Evolutionary conservation across 2,329 filamentous ascomycete genomes (phyloP).

Genomic region (Neopestalotiopsis sp.): DNA sequence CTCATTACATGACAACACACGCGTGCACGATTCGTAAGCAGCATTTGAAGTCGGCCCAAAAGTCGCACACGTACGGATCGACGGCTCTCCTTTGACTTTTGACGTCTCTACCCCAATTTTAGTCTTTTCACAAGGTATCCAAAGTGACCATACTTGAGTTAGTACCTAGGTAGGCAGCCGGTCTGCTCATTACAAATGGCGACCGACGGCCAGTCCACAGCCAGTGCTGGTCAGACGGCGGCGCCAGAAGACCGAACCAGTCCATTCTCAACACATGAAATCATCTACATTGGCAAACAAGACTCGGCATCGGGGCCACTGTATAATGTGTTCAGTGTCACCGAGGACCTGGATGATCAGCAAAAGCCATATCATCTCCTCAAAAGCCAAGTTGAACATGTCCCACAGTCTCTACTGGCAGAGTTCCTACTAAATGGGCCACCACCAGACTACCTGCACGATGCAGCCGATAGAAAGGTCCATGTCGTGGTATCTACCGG

Average conservation of each 20-base stretch:
- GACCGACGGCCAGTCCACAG: neutral
- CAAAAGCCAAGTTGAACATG: slow-evolving; percentile 35
- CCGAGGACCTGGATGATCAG: slow-evolving; percentile 31
- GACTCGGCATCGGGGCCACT: slow-evolving; percentile 4
- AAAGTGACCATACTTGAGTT: neutral
- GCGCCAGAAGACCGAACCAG: neutral
- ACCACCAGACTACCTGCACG: slow-evolving; percentile 48
- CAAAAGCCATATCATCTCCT: slow-evolving; percentile 32
- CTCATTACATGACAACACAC: too few relatives aligned
- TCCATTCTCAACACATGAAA: slow-evolving; percentile 35
- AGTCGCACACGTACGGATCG: too few relatives aligned
- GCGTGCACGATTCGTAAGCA: neutral
- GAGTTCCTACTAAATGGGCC: slow-evolving; percentile 41
- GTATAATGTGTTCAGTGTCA: slow-evolving; percentile 46
- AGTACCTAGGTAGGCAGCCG: too few relatives aligned
- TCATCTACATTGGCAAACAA: slow-evolving; percentile 34
- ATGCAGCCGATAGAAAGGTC: slow-evolving; percentile 39
- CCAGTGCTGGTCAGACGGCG: neutral
- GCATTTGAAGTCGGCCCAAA: neutral
- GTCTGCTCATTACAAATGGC: neutral
- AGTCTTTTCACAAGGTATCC: neutral
- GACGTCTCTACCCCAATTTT: too few relatives aligned
- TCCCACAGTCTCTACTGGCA: slow-evolving; percentile 44
- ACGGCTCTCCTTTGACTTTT: too few relatives aligned
- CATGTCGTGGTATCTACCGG: slow-evolving; percentile 71